Evolutionary conservation across 352 stramenopile genomes (phyloP), one percentile per base, ranked within the genome.

Genomic region (Pythium apleroticum): DNA sequence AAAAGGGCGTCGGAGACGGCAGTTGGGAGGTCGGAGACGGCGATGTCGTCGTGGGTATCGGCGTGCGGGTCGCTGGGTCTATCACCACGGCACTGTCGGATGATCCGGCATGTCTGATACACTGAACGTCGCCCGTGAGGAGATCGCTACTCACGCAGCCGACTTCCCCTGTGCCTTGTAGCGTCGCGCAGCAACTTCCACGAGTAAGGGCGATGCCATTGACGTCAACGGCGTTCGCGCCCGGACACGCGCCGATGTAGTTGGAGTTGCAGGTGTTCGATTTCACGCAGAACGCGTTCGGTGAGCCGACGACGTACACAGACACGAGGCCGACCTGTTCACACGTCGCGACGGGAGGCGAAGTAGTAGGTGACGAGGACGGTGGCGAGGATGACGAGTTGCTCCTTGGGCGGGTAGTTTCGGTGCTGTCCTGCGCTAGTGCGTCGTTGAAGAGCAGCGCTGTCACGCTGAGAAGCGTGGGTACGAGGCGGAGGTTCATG

Each of bases 131-230:
- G 20, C 28, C 33, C 17, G 31, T 2, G 24, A 63, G 27, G 0
- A 64, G 48, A 4, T 57, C 31, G 35, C 49, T 33, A 22, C 33
- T 35, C 20, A 69, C 63, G 37, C 63, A 69, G 48, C 63, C 63
- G 24, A 64, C 54, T 10, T 52, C 54, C 14, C 55, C 55, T 3
- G 63, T 60, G 33, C 22, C 37, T 11, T 61, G 43, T 0, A 69
- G 46, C 54, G 35, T 27, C 22, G 63, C 45, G 55, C 63, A 69
- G 63, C 63, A 69, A 55, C 63, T 69, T 31, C 54, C 63, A 20
- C 19, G 15, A 31, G 55, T 0, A 4, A 69, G 25, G 35, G 27
- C 11, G 31, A 50, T 33, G 48, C 63, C 63, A 12, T 48, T 53
- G 54, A 43, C n/a, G 37, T 69, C 63, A 10, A 50, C 45, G 31